Evolutionary conservation across 352 stramenopile genomes (phyloP).

Genomic region (Phytophthora macrochlamydospora): DNA sequence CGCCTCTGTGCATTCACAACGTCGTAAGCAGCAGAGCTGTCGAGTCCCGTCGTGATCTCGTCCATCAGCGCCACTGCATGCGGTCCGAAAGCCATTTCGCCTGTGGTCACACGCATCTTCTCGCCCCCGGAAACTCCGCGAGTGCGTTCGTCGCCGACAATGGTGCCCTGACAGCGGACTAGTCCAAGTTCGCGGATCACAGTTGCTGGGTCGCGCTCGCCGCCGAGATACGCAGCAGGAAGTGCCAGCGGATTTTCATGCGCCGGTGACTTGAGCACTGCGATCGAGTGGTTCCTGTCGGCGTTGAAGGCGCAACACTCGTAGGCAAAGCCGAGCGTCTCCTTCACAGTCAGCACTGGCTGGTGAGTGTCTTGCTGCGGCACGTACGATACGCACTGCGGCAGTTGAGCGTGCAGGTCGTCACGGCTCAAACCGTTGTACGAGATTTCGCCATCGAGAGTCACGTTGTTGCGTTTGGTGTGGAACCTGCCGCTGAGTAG

Average conservation of each 20-base stretch:
- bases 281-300: conserved; percentile 16
- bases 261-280: conserved; percentile 28
- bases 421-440: conserved; percentile 46
- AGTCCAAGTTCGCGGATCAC: conserved; percentile 47
- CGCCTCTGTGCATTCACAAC: conserved; percentile 42
- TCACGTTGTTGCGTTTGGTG: conserved; percentile 19
- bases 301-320: conserved; percentile 66
- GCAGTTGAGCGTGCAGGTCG: conserved; percentile 36
- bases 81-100: conserved; percentile 84
- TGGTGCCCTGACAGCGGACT: conserved; percentile 51
- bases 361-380: conserved; percentile 80
- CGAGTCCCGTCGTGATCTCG: conserved; percentile 58
- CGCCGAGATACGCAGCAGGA: conserved; percentile 35
- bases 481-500: conserved; percentile 42
- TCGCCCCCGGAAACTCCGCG: conserved; percentile 86
- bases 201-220: conserved; percentile 35
- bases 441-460: conserved; percentile 38
- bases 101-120: conserved; percentile 91
- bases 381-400: conserved; percentile 54
- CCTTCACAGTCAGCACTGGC: conserved; percentile 88
- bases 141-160: conserved; percentile 57
- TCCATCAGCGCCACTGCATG: conserved; percentile 52
- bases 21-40: conserved; percentile 54
- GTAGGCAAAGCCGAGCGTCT: conserved; percentile 94
- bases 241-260: conserved; percentile 31